Evolutionary conservation across 2,329 filamentous ascomycete species (phyloP).

Genomic region (Spiromastix sp.): DNA sequence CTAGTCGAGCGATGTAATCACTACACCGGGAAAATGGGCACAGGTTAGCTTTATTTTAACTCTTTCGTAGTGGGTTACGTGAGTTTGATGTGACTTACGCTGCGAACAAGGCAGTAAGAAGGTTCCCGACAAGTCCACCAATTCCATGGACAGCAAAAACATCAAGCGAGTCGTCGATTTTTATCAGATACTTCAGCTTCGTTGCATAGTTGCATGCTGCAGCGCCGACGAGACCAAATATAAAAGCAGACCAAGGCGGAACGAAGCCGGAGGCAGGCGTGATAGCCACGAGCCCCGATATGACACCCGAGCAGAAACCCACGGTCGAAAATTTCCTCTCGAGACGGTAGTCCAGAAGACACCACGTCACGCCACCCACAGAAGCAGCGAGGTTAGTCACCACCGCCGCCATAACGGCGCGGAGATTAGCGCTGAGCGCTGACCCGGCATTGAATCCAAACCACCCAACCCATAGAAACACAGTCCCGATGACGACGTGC

Average conservation of each 20-base stretch:
- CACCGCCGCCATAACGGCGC: constrained; percentile 75
- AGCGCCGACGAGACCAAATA: constrained; percentile 68
- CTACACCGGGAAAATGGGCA: too few relatives aligned
- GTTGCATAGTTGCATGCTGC: constrained; percentile 79
- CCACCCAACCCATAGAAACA: constrained; percentile 93
- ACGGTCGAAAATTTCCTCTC: constrained; percentile 90
- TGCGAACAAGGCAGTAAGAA: constrained; percentile 73
- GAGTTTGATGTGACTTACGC: constrained; percentile 38
- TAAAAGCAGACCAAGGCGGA: constrained; percentile 70
- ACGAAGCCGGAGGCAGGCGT: constrained; percentile 83
- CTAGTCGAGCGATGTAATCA: constrained; percentile 73
- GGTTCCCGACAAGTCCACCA: constrained; percentile 68
- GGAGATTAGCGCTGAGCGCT: constrained; percentile 68
- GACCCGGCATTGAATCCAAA: constrained; percentile 91
- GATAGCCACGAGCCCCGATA: constrained; percentile 78
- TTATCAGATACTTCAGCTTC: constrained; percentile 76
- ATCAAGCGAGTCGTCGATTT: constrained; percentile 75
- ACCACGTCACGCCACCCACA: constrained; percentile 81
- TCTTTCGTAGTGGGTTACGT: too few relatives aligned
- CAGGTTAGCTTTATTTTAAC: too few relatives aligned
- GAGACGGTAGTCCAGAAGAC: constrained; percentile 75
- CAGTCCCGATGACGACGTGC: constrained; percentile 82
- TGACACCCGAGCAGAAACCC: constrained; percentile 83
- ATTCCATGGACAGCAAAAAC: constrained; percentile 78
- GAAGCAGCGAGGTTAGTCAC: constrained; percentile 80